Percentiles rank a stretch among this genome's conserved stretches.
Conservation (phyloP, 106 monocot species). For the Allium fistulosum region DNA sequence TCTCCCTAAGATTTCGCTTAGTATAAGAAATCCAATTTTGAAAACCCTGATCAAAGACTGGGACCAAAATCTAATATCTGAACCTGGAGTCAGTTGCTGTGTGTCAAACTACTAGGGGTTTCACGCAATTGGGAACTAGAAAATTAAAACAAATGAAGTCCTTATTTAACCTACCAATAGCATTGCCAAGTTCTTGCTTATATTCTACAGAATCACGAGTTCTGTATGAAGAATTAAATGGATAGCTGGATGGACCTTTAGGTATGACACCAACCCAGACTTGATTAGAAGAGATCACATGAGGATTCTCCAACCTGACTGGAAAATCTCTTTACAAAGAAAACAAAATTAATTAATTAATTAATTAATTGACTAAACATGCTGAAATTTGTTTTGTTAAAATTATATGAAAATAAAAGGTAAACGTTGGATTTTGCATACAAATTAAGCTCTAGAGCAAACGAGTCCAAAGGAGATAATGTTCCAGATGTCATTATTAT, state of each 20-base stretch:
- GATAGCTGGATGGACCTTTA: conserved; percentile 75
- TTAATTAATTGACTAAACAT: no score
- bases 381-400: not conserved
- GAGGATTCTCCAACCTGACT: conserved; percentile 90
- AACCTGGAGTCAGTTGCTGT: no score
- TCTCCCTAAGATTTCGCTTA: no score
- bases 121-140: no score
- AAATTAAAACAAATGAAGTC: no score
- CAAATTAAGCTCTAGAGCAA: conserved; percentile 84
- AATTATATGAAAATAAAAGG: conserved; percentile 4
- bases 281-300: conserved; percentile 80
- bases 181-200: conserved; percentile 90
- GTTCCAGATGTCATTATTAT: conserved; percentile 94
- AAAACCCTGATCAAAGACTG: no score
- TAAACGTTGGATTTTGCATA: conserved; percentile 20
- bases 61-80: no score
- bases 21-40: no score
- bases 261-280: conserved; percentile 95
- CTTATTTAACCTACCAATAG: conserved; percentile 53
- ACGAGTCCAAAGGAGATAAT: conserved; percentile 83
- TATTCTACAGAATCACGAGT: conserved; percentile 82
- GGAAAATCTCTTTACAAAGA: conserved; percentile 60
- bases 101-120: no score
- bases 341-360: not conserved
- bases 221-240: conserved; percentile 79